Base-by-base conservation (phyloP, 495 filamentous ascomycete species). In the Talaromyces liani region DNA sequence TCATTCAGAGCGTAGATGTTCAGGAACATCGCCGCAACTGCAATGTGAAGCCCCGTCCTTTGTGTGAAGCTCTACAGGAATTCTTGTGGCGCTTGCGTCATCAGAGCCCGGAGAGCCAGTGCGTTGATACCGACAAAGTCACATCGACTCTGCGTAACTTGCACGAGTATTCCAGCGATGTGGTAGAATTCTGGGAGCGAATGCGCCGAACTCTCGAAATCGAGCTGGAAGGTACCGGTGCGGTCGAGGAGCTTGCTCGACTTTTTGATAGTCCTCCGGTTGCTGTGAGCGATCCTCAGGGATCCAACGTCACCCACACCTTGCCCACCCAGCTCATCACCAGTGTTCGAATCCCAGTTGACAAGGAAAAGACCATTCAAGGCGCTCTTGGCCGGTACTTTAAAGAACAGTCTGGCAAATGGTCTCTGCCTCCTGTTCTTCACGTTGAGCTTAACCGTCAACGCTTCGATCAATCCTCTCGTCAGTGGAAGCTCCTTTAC, bases 381-480 rank as follows among this genome's bases (percentile, higher is more conserved):
- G 72, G 72, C 9, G 75, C 72, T 14, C 64, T 80, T 39, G 66
- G 60, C 6, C 62, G 58, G 27, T 77, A 77, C 49, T 60, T 79
- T 16, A 55, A 65, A 59, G 69, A 69, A 2, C 74, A 76, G 65
- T 64, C 77, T 36, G 73, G 78, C 0, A 70, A 65, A 7, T 79
- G 77, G 77, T 71, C 73, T 2, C 69, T 80, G 16, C 82, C 80
- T 5, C 69, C 79, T 2, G 65, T 88, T 9, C 73, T 89, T 25
- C 77, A 83, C 22, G 66, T 89, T 20, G 87, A 89, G 65, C 74
- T 89, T 36, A 75, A 81, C 36, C 83, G 87, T 27, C 84, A 87
- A 64, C 70, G 73, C 14, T 80, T 84, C 58, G 84, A 87, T 64
- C 70, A 75, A 54, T 68, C 69, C 1, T 71, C 79, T 14, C 75